Conservation (phyloP, 2,329 filamentous ascomycete genomes). For the Cyphellophora attinorum region DNA sequence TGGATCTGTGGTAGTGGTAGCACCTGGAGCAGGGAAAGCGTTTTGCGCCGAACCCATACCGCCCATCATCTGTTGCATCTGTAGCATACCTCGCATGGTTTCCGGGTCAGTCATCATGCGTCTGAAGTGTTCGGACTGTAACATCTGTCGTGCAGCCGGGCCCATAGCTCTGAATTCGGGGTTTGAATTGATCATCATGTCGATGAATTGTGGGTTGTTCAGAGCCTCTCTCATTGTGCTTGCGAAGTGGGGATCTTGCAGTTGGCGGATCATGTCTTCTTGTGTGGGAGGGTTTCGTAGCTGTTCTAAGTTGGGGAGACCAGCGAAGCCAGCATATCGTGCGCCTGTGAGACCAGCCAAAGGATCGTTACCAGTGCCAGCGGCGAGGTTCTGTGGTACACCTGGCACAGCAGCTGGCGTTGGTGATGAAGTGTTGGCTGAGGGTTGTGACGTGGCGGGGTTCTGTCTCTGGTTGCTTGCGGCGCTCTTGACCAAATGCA, state of each 20-base stretch:
- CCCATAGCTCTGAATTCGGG: slow-evolving; percentile 65
- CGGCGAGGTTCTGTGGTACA: slow-evolving; percentile 38
- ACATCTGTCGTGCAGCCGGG: slow-evolving; percentile 69
- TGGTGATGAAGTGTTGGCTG: slow-evolving; percentile 21
- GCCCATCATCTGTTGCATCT: slow-evolving; percentile 62
- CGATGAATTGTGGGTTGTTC: slow-evolving; percentile 86
- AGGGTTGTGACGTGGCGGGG: slow-evolving; percentile 36
- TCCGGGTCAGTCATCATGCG: slow-evolving; percentile 89
- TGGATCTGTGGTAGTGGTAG: slow-evolving; percentile 70
- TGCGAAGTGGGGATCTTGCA: slow-evolving; percentile 78
- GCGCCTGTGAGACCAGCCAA: slow-evolving; percentile 86
- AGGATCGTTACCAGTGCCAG: slow-evolving; percentile 66
- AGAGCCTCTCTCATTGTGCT: slow-evolving; percentile 89
- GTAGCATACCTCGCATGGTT: slow-evolving; percentile 69
- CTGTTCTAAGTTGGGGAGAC: slow-evolving; percentile 74
- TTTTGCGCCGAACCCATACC: slow-evolving; percentile 26
- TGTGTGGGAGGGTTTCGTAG: slow-evolving; percentile 86
- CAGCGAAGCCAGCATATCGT: slow-evolving; percentile 83
- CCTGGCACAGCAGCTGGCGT: slow-evolving; percentile 20
- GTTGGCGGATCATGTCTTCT: slow-evolving; percentile 73
- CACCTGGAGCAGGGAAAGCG: slow-evolving; percentile 80
- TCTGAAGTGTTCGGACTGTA: slow-evolving; percentile 80
- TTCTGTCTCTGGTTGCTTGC: slow-evolving; percentile 67
- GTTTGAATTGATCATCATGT: slow-evolving; percentile 89
- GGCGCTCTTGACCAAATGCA: slow-evolving; percentile 94